Conservation (phyloP, 1,284 basidiomycete genomes). For the Athelia psychrophila region DNA sequence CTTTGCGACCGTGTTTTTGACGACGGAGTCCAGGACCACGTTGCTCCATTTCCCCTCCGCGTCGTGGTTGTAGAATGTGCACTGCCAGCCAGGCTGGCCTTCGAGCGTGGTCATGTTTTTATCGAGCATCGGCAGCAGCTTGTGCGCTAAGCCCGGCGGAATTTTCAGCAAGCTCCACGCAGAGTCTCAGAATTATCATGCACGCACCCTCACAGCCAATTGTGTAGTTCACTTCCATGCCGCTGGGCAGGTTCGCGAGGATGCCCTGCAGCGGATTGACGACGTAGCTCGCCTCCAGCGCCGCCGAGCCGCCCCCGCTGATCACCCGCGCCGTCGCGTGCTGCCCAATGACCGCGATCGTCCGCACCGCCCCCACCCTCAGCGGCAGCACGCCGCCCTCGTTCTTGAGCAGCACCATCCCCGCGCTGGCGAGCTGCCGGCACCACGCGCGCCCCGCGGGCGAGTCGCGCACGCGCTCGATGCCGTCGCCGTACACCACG, state of each 20-base stretch:
- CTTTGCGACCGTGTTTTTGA: constrained; percentile 61
- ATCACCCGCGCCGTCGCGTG: constrained; percentile 65
- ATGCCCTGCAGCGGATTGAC: constrained; percentile 63
- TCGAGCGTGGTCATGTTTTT: constrained; percentile 43
- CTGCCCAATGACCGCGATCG: constrained; percentile 71
- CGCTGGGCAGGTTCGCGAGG: constrained; percentile 40
- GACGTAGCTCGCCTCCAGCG: constrained; percentile 68
- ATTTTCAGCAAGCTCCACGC: constrained; percentile 1
- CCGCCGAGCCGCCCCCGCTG: constrained; percentile 75
- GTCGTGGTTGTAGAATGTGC: constrained; percentile 59
- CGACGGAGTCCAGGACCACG: constrained; percentile 42
- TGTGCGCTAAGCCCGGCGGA: constrained; percentile 42
- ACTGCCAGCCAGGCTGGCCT: constrained; percentile 58
- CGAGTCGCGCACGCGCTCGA: constrained; percentile 57
- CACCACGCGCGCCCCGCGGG: constrained; percentile 51
- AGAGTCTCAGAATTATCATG: background rate
- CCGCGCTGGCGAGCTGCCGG: constrained; percentile 56
- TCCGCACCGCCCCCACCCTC: constrained; percentile 41
- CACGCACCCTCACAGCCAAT: constrained; percentile 59
- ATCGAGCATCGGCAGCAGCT: constrained; percentile 62
- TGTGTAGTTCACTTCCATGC: constrained; percentile 44
- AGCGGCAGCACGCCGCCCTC: constrained; percentile 55
- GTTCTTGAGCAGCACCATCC: constrained; percentile 74
- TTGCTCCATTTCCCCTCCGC: constrained; percentile 38
- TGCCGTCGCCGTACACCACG: constrained; percentile 63